Evolutionary conservation across 345 rosid genomes (phyloP).

Genomic region (Fremontodendron californicum): DNA sequence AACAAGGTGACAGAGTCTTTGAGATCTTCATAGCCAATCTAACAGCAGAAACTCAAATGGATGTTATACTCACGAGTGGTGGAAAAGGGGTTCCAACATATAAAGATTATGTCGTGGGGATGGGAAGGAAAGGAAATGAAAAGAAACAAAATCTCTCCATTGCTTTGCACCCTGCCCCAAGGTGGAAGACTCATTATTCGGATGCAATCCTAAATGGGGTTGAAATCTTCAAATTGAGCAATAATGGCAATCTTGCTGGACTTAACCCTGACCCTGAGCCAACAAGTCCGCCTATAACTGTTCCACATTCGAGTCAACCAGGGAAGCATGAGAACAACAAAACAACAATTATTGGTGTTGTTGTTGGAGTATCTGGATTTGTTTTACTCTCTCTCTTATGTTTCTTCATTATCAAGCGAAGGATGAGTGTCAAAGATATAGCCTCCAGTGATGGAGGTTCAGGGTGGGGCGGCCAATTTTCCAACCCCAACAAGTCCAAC

Average conservation of each 20-base stretch:
- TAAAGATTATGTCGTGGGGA: constrained; percentile 20
- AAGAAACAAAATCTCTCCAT: constrained; percentile 34
- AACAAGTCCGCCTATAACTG: background rate
- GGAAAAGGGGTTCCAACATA: background rate
- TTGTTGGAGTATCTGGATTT: background rate
- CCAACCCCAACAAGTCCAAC: background rate
- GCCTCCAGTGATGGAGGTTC: background rate
- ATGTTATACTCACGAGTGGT: constrained; percentile 1
- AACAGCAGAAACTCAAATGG: background rate
- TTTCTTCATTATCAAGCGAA: background rate
- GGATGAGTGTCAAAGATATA: background rate
- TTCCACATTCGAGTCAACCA: background rate
- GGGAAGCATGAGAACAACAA: background rate
- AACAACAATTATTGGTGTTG: background rate
- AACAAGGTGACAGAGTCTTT: constrained; percentile 13
- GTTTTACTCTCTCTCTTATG: background rate
- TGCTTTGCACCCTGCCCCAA: constrained; percentile 9
- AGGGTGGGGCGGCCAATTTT: constrained; percentile 9
- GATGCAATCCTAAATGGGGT: constrained; percentile 48
- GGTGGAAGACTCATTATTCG: background rate
- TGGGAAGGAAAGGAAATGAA: constrained; percentile 4
- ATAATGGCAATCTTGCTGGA: constrained; percentile 7
- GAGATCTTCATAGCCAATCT: constrained; percentile 7
- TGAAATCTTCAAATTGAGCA: constrained; percentile 48
- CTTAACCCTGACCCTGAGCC: constrained; percentile 24